Percentiles rank a stretch among this genome's conserved stretches.
Conservation (phyloP, 345 rosid species). For the Murraya paniculata region DNA sequence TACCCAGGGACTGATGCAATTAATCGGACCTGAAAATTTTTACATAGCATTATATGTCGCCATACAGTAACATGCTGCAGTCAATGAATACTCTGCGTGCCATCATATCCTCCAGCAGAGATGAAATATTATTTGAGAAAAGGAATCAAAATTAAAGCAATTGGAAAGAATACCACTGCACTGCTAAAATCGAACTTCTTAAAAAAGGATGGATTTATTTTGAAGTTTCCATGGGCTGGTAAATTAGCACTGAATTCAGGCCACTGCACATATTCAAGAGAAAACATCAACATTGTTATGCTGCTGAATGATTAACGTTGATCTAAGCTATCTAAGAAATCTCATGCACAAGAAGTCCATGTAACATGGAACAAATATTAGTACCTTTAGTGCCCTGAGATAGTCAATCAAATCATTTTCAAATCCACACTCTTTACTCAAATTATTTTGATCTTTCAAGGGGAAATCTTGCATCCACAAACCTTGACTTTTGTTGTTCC, state of each 20-base stretch:
- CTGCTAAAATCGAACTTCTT: constrained; percentile 69
- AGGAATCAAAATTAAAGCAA: background rate
- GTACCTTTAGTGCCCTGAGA: constrained; percentile 78
- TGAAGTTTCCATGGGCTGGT: constrained; percentile 56
- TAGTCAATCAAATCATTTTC: constrained; percentile 86
- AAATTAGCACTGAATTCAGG: constrained; percentile 66
- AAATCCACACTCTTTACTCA: constrained; percentile 51
- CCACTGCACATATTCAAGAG: constrained; percentile 48
- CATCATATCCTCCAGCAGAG: background rate
- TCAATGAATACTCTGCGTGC: background rate
- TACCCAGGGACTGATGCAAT: constrained; percentile 96
- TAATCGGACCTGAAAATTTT: constrained; percentile 60
- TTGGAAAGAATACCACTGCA: constrained; percentile 49
- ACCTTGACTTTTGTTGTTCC: constrained; percentile 98
- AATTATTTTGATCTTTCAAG: constrained; percentile 67
- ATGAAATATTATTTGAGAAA: background rate
- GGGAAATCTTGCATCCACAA: constrained; percentile 99
- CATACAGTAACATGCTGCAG: constrained; percentile 7
- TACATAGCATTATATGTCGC: background rate
- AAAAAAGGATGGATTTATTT: constrained; percentile 74
- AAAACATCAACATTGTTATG: background rate
- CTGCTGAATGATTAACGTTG: background rate
- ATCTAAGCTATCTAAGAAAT: background rate
- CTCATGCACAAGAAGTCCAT: background rate
- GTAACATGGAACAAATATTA: background rate